phyloP scores from a whole-genome alignment of 1,139 yeast genomes.

The Diutina scorzettiae region DNA sequence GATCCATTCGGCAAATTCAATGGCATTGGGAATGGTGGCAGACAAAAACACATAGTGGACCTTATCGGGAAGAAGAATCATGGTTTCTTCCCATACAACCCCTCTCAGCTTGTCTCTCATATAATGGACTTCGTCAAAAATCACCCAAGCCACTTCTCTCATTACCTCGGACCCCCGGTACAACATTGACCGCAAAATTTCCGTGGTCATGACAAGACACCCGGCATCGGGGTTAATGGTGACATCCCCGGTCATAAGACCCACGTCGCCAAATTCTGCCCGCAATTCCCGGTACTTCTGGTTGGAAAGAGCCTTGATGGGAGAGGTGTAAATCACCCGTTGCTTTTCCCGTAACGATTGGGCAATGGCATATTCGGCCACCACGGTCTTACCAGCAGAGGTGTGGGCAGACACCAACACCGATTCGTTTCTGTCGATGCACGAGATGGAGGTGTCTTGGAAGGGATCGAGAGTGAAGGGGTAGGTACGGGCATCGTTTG shows the following conservation, averaged over 20 bases:
- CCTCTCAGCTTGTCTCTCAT: constrained; percentile 96
- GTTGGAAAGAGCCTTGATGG: constrained; percentile 91
- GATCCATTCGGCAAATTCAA: constrained; percentile 98
- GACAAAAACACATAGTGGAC: constrained; percentile 80
- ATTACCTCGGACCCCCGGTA: constrained; percentile 90
- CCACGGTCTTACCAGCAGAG: constrained; percentile 98
- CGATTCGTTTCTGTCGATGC: constrained; percentile 90
- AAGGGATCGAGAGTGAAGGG: constrained; percentile 92
- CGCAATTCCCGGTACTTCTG: constrained; percentile 90
- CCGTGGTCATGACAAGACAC: constrained; percentile 96
- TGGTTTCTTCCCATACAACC: constrained; percentile 99
- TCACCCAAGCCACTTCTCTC: constrained; percentile 95
- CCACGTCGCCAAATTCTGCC: constrained; percentile 86
- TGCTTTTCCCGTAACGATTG: constrained; percentile 84
- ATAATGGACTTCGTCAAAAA: constrained; percentile 93
- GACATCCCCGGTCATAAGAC: constrained; percentile 96
- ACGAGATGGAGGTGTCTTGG: constrained; percentile 90
- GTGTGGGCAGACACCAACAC: constrained; percentile 97
- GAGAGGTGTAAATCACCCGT: constrained; percentile 93
- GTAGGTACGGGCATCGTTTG: constrained; percentile 69
- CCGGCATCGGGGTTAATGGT: constrained; percentile 95
- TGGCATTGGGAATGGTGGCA: constrained; percentile 96
- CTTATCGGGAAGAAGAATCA: constrained; percentile 88
- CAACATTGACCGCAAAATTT: constrained; percentile 83
- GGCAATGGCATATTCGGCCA: constrained; percentile 97